Conservation (phyloP, 805 yeast species). For the Tetrapisispora fleetii region DNA sequence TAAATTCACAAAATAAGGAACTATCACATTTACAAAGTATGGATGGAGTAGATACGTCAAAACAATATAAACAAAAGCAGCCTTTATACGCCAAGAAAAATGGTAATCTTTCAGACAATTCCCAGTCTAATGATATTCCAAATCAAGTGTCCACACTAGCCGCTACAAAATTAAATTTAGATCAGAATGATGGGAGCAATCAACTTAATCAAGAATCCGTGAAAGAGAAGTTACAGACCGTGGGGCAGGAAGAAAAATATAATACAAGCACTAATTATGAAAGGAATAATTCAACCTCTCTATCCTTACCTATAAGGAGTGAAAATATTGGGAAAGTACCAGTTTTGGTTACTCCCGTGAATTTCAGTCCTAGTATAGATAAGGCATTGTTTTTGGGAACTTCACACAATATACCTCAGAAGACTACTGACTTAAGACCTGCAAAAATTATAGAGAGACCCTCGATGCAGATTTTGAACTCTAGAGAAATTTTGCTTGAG, state of each 20-base stretch:
- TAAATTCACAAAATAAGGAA: neutral
- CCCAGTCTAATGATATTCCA: neutral
- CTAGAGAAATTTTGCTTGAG: conserved; percentile 20
- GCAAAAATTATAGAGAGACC: conserved; percentile 21
- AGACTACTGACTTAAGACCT: neutral
- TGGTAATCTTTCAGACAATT: neutral
- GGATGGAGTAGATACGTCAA: neutral
- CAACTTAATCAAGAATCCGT: neutral
- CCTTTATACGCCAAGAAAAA: neutral
- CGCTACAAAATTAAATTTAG: neutral
- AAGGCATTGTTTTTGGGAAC: neutral
- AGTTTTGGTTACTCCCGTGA: neutral
- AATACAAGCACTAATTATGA: neutral
- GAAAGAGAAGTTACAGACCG: neutral
- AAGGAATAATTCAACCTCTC: neutral
- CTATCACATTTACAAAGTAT: neutral
- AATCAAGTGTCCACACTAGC: neutral
- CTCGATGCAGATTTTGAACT: conserved; percentile 14
- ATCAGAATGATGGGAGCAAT: neutral
- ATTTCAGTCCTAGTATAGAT: neutral
- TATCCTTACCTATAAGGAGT: neutral
- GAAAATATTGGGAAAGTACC: neutral
- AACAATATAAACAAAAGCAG: neutral
- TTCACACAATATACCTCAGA: neutral
- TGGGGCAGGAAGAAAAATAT: neutral